Percentiles rank a stretch among this genome's conserved stretches.
Evolutionary conservation across 2,329 filamentous ascomycete species (phyloP).

Genomic region (Pseudonectria buxi): DNA sequence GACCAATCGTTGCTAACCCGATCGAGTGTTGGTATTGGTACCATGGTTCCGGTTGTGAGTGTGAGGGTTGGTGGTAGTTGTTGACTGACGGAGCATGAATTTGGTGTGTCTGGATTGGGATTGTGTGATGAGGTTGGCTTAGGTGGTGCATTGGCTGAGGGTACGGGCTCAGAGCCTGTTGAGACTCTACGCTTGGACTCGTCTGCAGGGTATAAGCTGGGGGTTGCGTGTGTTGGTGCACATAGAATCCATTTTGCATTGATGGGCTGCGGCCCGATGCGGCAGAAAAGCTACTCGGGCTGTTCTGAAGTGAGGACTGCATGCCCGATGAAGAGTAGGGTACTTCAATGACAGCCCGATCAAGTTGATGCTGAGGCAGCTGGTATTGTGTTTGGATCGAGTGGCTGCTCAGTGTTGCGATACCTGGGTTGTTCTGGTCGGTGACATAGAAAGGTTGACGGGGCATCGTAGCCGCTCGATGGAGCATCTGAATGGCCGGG

Average conservation of each 20-base stretch:
- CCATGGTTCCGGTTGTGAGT: slow-evolving; percentile 44
- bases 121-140: slow-evolving; percentile 25
- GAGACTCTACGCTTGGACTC: slow-evolving; percentile 41
- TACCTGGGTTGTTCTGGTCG: slow-evolving; percentile 54
- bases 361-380: slow-evolving; percentile 42
- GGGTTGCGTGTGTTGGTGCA: slow-evolving; percentile 43
- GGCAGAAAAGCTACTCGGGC: slow-evolving; percentile 52
- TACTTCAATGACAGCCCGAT: slow-evolving; percentile 42
- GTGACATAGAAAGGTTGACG: slow-evolving; percentile 50
- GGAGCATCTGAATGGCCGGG: slow-evolving; percentile 39
- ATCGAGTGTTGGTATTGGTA: slow-evolving; percentile 52
- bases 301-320: slow-evolving; percentile 48
- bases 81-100: slow-evolving; percentile 18
- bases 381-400: slow-evolving; percentile 45
- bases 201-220: slow-evolving; percentile 43
- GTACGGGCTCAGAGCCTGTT: slow-evolving; percentile 36
- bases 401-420: slow-evolving; percentile 54
- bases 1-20: slow-evolving; percentile 49
- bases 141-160: slow-evolving; percentile 36
- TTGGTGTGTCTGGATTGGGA: slow-evolving; percentile 29
- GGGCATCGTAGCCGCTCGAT: slow-evolving; percentile 41
- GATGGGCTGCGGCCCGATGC: slow-evolving; percentile 47
- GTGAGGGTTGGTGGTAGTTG: slow-evolving; percentile 32
- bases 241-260: slow-evolving; percentile 50
- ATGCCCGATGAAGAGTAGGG: slow-evolving; percentile 43